These are phyloP conservation scores for Cyberlindnera saturnus DNA, from an alignment of 805 yeast genomes.

Conservation along the genomic window DNA sequence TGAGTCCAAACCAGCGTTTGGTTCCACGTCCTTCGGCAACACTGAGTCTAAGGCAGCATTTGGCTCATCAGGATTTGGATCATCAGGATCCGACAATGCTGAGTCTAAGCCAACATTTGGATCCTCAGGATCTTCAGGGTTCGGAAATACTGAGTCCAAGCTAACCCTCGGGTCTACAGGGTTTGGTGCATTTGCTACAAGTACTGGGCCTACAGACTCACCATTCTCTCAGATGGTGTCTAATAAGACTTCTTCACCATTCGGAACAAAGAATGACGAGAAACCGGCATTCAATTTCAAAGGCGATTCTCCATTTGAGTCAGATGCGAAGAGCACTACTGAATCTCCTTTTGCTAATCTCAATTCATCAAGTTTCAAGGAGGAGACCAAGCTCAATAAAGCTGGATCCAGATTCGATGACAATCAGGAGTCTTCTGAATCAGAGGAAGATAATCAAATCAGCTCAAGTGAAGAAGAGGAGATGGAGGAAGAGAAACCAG, in stretches of 20 bases:
- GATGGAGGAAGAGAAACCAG: no score
- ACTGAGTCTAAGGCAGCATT: conserved; percentile 8
- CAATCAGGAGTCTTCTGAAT: no score
- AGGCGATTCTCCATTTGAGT: conserved; percentile 7
- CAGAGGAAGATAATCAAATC: no score
- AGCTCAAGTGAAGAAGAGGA: no score
- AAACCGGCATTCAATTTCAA: conserved; percentile 1
- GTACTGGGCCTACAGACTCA: conserved; percentile 1
- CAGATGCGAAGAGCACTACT: not conserved
- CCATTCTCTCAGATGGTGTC: conserved; percentile 5
- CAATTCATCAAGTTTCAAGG: conserved; percentile 1
- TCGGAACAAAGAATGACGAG: not conserved
- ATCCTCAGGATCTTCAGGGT: conserved; percentile 12
- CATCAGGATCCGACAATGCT: not conserved
- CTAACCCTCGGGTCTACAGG: conserved; percentile 25
- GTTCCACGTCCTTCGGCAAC: conserved; percentile 16
- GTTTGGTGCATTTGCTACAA: conserved; percentile 8
- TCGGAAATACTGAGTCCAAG: not conserved
- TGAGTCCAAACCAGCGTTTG: conserved; percentile 7
- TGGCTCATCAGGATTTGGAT: conserved; percentile 16
- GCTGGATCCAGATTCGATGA: no score
- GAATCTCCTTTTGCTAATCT: conserved; percentile 17
- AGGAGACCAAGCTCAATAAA: no score
- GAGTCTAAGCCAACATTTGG: conserved; percentile 8
- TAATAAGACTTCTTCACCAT: not conserved